These are phyloP conservation scores for Spergularia bocconei DNA, from an alignment of 148 eudicot species.

Conservation along the genomic window DNA sequence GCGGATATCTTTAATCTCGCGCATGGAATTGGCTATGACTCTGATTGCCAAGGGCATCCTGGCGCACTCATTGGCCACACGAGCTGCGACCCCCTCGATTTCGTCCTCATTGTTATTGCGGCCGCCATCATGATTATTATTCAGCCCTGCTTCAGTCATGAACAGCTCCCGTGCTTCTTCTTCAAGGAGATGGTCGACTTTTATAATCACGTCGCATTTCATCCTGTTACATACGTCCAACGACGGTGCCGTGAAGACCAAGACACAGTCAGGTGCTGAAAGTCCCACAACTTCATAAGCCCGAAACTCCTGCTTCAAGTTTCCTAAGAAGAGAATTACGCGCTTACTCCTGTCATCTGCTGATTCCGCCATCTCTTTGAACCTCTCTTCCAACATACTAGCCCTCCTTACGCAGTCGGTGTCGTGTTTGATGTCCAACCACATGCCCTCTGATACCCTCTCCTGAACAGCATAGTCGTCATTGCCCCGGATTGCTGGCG, in stretches of 20 bases:
- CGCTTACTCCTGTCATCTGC: background rate
- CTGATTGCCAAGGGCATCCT: constrained; percentile 21
- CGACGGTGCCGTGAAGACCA: constrained; percentile 6
- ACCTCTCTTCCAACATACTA: constrained; percentile 9
- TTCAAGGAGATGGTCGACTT: background rate
- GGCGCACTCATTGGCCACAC: constrained; percentile 15
- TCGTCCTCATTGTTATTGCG: background rate
- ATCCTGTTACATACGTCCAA: constrained; percentile 7
- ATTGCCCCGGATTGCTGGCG: background rate
- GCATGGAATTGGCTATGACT: constrained; percentile 21
- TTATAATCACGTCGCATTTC: background rate
- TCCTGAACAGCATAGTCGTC: constrained; percentile 3
- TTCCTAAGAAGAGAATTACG: background rate
- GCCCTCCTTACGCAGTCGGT: constrained; percentile 18
- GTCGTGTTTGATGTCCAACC: constrained; percentile 14
- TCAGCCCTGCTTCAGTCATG: constrained; percentile 5
- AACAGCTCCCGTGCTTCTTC: constrained; percentile 4
- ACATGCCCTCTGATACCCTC: constrained; percentile 9
- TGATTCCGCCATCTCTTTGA: constrained; percentile 1
- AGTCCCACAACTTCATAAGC: constrained; percentile 10
- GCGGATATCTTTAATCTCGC: background rate
- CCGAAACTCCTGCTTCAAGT: background rate
- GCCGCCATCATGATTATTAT: too few relatives aligned
- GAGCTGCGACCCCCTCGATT: background rate
- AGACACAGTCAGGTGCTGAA: background rate